These are phyloP conservation scores for Ganoderma sinense DNA, from an alignment of 1,284 basidiomycete species.

Conservation along the genomic window DNA sequence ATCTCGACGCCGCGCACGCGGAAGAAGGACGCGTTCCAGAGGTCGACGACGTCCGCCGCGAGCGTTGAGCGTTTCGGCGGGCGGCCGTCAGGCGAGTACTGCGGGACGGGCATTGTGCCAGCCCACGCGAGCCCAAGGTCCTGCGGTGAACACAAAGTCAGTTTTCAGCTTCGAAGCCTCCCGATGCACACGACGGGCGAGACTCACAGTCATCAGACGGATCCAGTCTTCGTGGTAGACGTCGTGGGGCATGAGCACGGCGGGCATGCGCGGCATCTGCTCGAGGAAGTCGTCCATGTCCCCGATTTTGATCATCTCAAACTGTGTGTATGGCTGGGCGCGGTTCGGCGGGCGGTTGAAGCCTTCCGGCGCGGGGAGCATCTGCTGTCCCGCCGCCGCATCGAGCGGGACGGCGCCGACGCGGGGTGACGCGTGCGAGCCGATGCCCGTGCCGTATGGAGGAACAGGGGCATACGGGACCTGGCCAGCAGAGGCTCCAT, in stretches of 20 bases:
- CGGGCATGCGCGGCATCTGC: conserved; percentile 71
- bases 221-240: conserved; percentile 80
- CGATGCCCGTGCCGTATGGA: conserved; percentile 19
- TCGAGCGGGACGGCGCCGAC: conserved; percentile 28
- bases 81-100: conserved; percentile 52
- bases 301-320: conserved; percentile 71
- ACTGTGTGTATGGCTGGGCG: conserved; percentile 71
- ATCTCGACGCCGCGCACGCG: conserved; percentile 73
- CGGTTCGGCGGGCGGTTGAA: conserved; percentile 75
- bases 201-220: conserved; percentile 71
- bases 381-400: conserved; percentile 46
- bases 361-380: conserved; percentile 68
- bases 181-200: not conserved
- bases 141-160: conserved; percentile 42
- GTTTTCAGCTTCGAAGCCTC: too few species aligned
- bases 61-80: conserved; percentile 64
- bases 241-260: conserved; percentile 77
- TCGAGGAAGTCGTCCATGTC: conserved; percentile 78
- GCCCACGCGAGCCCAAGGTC: conserved; percentile 77
- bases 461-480: conserved; percentile 13
- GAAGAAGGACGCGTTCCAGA: conserved; percentile 83
- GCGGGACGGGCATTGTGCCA: conserved; percentile 70
- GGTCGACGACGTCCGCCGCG: conserved; percentile 72
- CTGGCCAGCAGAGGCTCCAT: conserved; percentile 21
- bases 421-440: conserved; percentile 32